Conservation (phyloP, 164 flowering plant genomes). For the Houttuynia cordata region DNA sequence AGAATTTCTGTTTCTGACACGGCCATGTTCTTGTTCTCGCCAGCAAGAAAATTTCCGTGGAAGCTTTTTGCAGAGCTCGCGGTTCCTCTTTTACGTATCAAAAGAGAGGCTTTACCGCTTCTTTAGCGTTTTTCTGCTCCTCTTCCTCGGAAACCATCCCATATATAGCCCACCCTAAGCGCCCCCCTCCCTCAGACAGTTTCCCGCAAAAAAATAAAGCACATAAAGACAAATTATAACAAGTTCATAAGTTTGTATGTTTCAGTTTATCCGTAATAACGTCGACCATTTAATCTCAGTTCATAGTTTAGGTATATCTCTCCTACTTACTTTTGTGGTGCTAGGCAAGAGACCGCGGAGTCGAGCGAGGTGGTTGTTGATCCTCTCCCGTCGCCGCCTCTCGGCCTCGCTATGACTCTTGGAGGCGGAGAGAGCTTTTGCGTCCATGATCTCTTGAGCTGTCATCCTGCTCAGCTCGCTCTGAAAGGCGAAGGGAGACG, state of each 20-base stretch:
- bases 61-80: slow-evolving; percentile 52
- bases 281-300: no score
- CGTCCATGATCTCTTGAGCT: slow-evolving; percentile 97
- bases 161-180: no score
- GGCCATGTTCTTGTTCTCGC: slow-evolving; percentile 8
- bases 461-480: slow-evolving; percentile 70
- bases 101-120: slow-evolving; percentile 31
- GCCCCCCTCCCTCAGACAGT: no score
- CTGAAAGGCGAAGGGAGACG: slow-evolving; percentile 51
- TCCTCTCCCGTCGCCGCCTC: slow-evolving; percentile 80
- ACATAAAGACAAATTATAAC: no score
- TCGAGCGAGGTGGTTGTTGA: slow-evolving; percentile 88
- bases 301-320: no score
- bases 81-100: slow-evolving; percentile 72
- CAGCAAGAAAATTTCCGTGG: slow-evolving; percentile 50
- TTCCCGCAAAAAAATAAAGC: no score
- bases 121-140: slow-evolving; percentile 8
- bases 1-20: slow-evolving; percentile 23
- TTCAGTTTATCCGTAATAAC: no score
- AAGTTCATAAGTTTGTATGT: no score
- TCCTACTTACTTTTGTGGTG: slow-evolving; percentile 80
- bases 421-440: slow-evolving; percentile 94
- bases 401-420: slow-evolving; percentile 99
- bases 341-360: slow-evolving; percentile 85
- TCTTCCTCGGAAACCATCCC: slow-evolving; percentile 35